Evolutionary conservation across 2,329 filamentous ascomycete genomes (phyloP).

Genomic region (Monosporascus sp.): DNA sequence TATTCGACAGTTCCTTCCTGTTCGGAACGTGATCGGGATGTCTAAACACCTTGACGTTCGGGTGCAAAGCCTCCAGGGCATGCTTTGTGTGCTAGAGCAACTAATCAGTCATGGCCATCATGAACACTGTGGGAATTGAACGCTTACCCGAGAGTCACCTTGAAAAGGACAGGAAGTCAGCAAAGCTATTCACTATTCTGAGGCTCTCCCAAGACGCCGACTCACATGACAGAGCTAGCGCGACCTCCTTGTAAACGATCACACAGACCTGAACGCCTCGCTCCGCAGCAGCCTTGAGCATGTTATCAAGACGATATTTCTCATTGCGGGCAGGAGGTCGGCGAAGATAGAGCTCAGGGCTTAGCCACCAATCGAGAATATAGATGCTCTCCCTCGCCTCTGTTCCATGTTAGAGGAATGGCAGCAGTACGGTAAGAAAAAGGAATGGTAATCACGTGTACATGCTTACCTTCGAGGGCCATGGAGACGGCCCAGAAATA

Average conservation of each 20-base stretch:
- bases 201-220: constrained; percentile 34
- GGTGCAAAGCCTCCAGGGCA: constrained; percentile 68
- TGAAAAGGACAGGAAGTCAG: constrained; percentile 6
- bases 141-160: constrained; percentile 40
- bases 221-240: constrained; percentile 73
- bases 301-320: constrained; percentile 74
- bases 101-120: constrained; percentile 1
- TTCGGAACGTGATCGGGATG: constrained; percentile 85
- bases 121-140: constrained; percentile 13
- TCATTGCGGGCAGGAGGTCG: constrained; percentile 78
- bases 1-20: constrained; percentile 62
- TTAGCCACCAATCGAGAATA: constrained; percentile 89
- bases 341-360: constrained; percentile 80
- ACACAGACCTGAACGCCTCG: constrained; percentile 79
- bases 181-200: not conserved
- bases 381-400: constrained; percentile 72
- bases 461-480: constrained; percentile 58
- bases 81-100: constrained; percentile 68
- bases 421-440: not conserved
- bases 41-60: constrained; percentile 82
- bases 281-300: constrained; percentile 77
- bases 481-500: constrained; percentile 83
- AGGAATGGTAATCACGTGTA: not conserved
- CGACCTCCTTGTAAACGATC: constrained; percentile 90
- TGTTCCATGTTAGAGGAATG: constrained; percentile 18